A percentile compares a stretch with the other conserved stretches of the same genome.
These are phyloP conservation scores for Moesziomyces sp. DNA, from an alignment of 1,284 basidiomycete genomes.

Conservation along the genomic window DNA sequence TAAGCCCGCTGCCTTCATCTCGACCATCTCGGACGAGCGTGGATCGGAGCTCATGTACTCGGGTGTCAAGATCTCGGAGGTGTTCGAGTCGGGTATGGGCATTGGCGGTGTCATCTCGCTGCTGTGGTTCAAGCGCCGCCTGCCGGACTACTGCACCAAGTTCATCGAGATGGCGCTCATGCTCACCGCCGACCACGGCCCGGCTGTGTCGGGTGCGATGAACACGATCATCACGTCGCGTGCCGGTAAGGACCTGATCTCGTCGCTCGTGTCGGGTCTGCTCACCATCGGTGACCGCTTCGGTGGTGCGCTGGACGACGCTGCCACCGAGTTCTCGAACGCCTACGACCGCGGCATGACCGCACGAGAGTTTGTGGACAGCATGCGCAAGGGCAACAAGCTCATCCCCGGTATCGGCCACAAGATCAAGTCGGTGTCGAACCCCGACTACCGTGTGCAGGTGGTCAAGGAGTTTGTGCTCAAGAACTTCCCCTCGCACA, in stretches of 20 bases:
- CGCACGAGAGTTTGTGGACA: slow-evolving; percentile 96
- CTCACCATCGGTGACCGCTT: slow-evolving; percentile 98
- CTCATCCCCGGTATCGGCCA: slow-evolving; percentile 98
- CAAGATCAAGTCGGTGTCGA: slow-evolving; percentile 89
- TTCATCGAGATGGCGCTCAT: slow-evolving; percentile 99
- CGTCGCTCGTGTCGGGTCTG: slow-evolving; percentile 93
- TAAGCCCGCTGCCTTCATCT: slow-evolving; percentile 99
- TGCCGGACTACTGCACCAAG: slow-evolving; percentile 66
- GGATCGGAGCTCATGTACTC: slow-evolving; percentile 98
- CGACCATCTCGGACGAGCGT: slow-evolving; percentile 98
- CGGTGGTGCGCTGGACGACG: slow-evolving; percentile 98
- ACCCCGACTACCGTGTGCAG: slow-evolving; percentile 79
- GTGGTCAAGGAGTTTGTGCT: slow-evolving; percentile 96
- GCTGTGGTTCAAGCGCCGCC: slow-evolving; percentile 96
- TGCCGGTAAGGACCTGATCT: slow-evolving; percentile 98
- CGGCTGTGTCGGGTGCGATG: slow-evolving; percentile 83
- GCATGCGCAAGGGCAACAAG: slow-evolving; percentile 93
- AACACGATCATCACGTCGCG: slow-evolving; percentile 99
- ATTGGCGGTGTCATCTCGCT: slow-evolving; percentile 95
- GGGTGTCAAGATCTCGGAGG: slow-evolving; percentile 98
- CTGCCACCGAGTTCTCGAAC: slow-evolving; percentile 84
- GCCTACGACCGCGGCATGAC: slow-evolving; percentile 91
- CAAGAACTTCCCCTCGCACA: slow-evolving; percentile 89
- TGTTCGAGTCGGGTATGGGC: slow-evolving; percentile 75
- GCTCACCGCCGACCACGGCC: slow-evolving; percentile 94